A percentile compares a stretch with the other conserved stretches of the same genome.
These are phyloP conservation scores for Fonsecaea erecta DNA, from an alignment of 2,329 filamentous ascomycete genomes.

Conservation along the genomic window DNA sequence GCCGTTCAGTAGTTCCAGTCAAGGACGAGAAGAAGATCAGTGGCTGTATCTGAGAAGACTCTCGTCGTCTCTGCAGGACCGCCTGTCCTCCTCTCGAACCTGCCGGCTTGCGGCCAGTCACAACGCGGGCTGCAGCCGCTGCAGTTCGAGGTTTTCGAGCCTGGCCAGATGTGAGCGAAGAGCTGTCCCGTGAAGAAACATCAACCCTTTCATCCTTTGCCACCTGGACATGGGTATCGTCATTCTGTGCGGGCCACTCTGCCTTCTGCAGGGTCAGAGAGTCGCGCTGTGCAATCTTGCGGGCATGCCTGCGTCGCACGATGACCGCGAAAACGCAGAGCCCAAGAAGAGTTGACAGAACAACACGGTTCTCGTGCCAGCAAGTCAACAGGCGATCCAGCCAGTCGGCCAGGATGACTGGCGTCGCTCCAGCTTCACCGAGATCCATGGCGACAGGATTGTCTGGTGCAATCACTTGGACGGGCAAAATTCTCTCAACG, in stretches of 20 bases:
- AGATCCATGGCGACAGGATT: slow-evolving; percentile 30
- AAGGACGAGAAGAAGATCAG: slow-evolving; percentile 89
- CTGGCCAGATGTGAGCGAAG: slow-evolving; percentile 3
- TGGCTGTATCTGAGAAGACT: slow-evolving; percentile 57
- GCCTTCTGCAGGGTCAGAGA: slow-evolving; percentile 32
- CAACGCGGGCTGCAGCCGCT: slow-evolving; percentile 29
- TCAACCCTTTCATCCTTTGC: slow-evolving; percentile 11
- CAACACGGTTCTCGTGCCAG: slow-evolving; percentile 35
- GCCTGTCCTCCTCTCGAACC: slow-evolving; percentile 11
- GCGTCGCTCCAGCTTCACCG: slow-evolving; percentile 30
- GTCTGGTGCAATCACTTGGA: background rate
- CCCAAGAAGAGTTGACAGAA: slow-evolving; percentile 18
- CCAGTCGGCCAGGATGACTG: slow-evolving; percentile 35
- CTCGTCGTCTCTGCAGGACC: slow-evolving; percentile 1
- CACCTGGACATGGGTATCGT: background rate
- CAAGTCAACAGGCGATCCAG: slow-evolving; percentile 30
- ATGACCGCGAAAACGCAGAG: slow-evolving; percentile 22
- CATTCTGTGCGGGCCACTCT: slow-evolving; percentile 18
- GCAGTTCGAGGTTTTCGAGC: slow-evolving; percentile 27
- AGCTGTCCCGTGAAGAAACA: background rate
- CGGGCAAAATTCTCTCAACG: background rate
- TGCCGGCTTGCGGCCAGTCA: slow-evolving; percentile 35
- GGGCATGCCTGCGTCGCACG: slow-evolving; percentile 22
- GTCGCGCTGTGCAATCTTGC: slow-evolving; percentile 2
- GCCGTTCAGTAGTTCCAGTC: slow-evolving; percentile 78